Conservation (phyloP, 2,329 filamentous ascomycete species). For the Aureobasidium uvarum region DNA sequence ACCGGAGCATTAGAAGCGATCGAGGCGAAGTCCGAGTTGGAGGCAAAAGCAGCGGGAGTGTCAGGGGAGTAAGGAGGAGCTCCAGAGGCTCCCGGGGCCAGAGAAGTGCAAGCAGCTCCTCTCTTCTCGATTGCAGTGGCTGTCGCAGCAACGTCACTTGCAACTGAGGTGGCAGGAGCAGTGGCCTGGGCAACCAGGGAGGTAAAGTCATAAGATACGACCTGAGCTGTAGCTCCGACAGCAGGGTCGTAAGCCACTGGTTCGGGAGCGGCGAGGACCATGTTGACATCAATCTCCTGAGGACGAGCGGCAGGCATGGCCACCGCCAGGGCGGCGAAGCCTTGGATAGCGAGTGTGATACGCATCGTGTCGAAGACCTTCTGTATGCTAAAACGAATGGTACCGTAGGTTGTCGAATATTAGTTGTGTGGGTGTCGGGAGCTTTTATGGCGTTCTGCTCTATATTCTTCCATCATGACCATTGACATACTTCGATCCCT, state of each 20-base stretch:
- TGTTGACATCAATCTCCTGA: slow-evolving; percentile 29
- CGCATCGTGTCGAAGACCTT: slow-evolving; percentile 7
- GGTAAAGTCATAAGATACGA: slow-evolving; percentile 31
- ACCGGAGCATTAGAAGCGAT: not conserved
- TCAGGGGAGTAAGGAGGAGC: slow-evolving; percentile 1
- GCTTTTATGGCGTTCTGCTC: not conserved
- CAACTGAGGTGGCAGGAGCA: slow-evolving; percentile 23
- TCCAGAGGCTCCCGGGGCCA: not conserved
- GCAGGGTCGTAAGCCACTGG: slow-evolving; percentile 10
- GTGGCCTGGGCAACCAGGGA: slow-evolving; percentile 30
- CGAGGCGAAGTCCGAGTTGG: slow-evolving; percentile 28
- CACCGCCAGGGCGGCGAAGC: slow-evolving; percentile 22
- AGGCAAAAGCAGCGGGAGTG: slow-evolving; percentile 25
- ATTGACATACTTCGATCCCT: not conserved
- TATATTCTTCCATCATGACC: not conserved
- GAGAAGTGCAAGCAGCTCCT: slow-evolving; percentile 4
- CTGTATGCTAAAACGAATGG: not conserved
- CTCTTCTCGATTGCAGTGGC: slow-evolving; percentile 6
- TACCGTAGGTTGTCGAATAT: not conserved
- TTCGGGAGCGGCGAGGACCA: slow-evolving; percentile 30
- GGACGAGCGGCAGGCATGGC: slow-evolving; percentile 32
- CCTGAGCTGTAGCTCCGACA: slow-evolving; percentile 28
- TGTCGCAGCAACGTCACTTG: slow-evolving; percentile 20
- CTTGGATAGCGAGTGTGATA: slow-evolving; percentile 9
- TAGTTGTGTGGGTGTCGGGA: not conserved